Conservation (phyloP, 306 rosid species). For the Pyrus communis region DNA sequence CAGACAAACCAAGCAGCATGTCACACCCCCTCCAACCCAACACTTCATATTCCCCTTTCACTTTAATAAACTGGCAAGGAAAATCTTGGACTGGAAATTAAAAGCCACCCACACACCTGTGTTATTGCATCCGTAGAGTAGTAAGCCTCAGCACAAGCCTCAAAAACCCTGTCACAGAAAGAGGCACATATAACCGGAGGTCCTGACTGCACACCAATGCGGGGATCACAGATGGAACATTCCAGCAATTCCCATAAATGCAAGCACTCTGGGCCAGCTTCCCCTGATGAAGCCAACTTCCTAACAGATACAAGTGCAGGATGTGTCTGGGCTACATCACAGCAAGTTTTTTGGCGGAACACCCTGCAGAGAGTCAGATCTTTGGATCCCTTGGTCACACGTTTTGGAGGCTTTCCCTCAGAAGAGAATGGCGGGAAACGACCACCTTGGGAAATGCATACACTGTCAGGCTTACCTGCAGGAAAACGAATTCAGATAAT, state of each 20-base stretch:
- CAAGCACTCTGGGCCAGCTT: conserved; percentile 78
- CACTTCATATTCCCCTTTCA: too few relatives aligned
- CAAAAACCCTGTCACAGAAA: conserved; percentile 64
- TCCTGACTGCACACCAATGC: conserved; percentile 60
- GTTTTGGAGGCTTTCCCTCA: conserved; percentile 70
- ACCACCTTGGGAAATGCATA: conserved; percentile 83
- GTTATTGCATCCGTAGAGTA: conserved; percentile 77
- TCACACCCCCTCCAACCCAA: too few relatives aligned
- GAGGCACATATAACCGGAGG: conserved; percentile 81
- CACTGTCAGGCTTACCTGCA: conserved; percentile 55
- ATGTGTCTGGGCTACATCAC: conserved; percentile 73
- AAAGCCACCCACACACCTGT: conserved; percentile 41
- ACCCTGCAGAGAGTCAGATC: conserved; percentile 83
- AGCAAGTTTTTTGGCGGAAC: conserved; percentile 76
- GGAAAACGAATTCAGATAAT: background rate
- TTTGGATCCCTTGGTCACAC: conserved; percentile 53
- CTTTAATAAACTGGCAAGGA: background rate
- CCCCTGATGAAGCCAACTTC: conserved; percentile 79
- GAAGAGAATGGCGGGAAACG: conserved; percentile 69
- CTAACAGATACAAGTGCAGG: conserved; percentile 69
- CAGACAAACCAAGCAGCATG: too few relatives aligned
- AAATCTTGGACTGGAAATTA: background rate
- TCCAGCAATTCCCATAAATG: conserved; percentile 88
- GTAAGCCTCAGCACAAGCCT: conserved; percentile 79
- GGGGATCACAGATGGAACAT: conserved; percentile 87